phyloP scores from a whole-genome alignment of 176 grass and related monocot genomes.

The Luzula sylvatica region DNA sequence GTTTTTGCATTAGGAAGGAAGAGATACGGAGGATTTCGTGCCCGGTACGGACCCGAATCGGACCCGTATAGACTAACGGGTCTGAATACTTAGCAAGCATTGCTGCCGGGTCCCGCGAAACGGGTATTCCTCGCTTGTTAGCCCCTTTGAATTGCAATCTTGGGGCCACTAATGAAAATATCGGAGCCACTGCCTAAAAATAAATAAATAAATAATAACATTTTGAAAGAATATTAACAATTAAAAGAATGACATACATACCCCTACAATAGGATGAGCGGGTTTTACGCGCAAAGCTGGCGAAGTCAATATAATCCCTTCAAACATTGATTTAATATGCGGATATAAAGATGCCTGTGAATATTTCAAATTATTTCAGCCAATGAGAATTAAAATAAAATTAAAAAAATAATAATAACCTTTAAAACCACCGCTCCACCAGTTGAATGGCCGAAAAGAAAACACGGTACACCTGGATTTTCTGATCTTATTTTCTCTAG shows the following conservation, averaged over 20 bases:
- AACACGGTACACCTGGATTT: conserved; percentile 67
- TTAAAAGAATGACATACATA: conserved; percentile 25
- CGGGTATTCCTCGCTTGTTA: conserved; percentile 81
- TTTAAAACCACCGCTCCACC: conserved; percentile 92
- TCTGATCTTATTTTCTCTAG: conserved; percentile 66
- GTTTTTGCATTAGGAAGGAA: conserved; percentile 58
- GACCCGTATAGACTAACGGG: conserved; percentile 79
- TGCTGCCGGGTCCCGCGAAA: conserved; percentile 70
- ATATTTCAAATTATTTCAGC: neutral
- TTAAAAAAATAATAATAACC: conserved; percentile 50
- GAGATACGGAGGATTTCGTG: conserved; percentile 85
- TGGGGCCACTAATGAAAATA: conserved; percentile 70
- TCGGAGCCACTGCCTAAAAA: conserved; percentile 77
- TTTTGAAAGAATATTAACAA: neutral
- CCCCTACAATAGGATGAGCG: conserved; percentile 92
- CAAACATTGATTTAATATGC: conserved; percentile 50
- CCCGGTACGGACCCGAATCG: conserved; percentile 79
- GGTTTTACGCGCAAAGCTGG: conserved; percentile 89
- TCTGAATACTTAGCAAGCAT: conserved; percentile 87
- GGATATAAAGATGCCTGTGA: conserved; percentile 74
- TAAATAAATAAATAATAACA: neutral
- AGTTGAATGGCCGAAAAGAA: conserved; percentile 93
- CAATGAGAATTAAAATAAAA: neutral
- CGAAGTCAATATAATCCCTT: conserved; percentile 93
- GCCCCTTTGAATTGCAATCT: conserved; percentile 97